These are phyloP conservation scores for Xenoacremonium recifei DNA, from an alignment of 2,329 filamentous ascomycete genomes.

Conservation along the genomic window DNA sequence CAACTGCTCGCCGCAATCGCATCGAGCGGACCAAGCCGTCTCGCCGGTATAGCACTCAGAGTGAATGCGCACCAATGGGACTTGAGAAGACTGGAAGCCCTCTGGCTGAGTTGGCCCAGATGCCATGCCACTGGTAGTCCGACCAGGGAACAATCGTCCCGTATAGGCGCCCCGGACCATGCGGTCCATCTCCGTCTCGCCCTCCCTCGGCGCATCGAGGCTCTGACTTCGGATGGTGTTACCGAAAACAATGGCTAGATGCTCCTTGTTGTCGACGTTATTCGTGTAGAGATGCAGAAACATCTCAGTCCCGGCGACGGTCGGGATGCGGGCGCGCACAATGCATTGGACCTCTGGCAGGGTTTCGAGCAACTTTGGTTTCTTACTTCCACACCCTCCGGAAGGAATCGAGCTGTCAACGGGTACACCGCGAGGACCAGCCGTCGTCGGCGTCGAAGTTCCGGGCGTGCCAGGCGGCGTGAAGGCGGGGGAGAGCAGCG, in stretches of 20 bases:
- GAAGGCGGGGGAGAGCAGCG: conserved; percentile 84
- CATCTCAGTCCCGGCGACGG: conserved; percentile 90
- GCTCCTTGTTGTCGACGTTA: conserved; percentile 90
- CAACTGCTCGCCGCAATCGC: conserved; percentile 96
- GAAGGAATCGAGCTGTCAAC: conserved; percentile 59
- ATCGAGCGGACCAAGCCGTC: conserved; percentile 96
- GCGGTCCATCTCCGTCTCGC: conserved; percentile 83
- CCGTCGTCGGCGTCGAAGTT: conserved; percentile 48
- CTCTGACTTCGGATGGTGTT: conserved; percentile 73
- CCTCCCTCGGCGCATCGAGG: conserved; percentile 68
- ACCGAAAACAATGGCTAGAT: conserved; percentile 95
- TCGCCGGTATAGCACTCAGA: conserved; percentile 98
- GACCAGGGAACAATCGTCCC: conserved; percentile 80
- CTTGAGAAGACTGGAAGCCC: conserved; percentile 14
- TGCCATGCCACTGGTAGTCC: conserved; percentile 69
- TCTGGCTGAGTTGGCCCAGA: conserved; percentile 7
- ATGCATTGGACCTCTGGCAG: conserved; percentile 89
- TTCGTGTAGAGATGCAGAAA: conserved; percentile 95
- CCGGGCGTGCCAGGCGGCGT: conserved; percentile 69
- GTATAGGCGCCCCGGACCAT: conserved; percentile 95
- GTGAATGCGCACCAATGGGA: conserved; percentile 87
- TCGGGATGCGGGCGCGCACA: conserved; percentile 92
- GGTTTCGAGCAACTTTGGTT: conserved; percentile 69
- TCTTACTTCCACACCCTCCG: conserved; percentile 61
- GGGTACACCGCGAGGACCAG: conserved; percentile 51